Conservation (phyloP, 192 early-diverging fungal species). For the Podila horticola region DNA sequence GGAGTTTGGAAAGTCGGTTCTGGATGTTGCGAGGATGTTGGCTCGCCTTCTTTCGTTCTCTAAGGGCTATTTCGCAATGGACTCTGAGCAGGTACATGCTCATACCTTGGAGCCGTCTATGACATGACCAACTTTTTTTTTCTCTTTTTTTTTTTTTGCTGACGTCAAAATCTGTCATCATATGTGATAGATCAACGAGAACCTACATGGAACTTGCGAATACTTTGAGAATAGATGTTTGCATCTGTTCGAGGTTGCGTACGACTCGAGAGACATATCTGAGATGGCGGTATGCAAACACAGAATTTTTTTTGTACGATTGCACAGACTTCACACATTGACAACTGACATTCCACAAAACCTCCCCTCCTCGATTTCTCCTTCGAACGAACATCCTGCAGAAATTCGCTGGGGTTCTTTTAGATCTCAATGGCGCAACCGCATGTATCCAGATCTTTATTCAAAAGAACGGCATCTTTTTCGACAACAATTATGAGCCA, state of each 20-base stretch:
- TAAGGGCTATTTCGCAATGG: conserved; percentile 58
- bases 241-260: conserved; percentile 82
- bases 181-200: conserved; percentile 58
- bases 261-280: conserved; percentile 66
- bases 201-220: conserved; percentile 73
- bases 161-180: background rate
- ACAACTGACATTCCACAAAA: background rate
- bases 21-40: conserved; percentile 71
- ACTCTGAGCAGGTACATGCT: conserved; percentile 65
- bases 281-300: conserved; percentile 70
- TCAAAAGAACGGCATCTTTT: conserved; percentile 88
- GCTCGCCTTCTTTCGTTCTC: conserved; percentile 63
- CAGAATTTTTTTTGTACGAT: background rate
- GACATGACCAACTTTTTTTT: no score
- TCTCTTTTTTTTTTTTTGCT: conserved; percentile 18
- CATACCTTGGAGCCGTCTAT: no score
- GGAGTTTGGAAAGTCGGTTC: conserved; percentile 71
- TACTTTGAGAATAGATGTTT: conserved; percentile 81
- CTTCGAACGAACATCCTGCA: conserved; percentile 4
- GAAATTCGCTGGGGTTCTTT: conserved; percentile 70
- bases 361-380: background rate
- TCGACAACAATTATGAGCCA: conserved; percentile 73
- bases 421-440: conserved; percentile 78
- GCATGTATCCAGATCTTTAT: conserved; percentile 81
- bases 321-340: background rate